Base-by-base conservation (phyloP, 2,329 filamentous ascomycete species). In the Simplicillium aogashimaense region DNA sequence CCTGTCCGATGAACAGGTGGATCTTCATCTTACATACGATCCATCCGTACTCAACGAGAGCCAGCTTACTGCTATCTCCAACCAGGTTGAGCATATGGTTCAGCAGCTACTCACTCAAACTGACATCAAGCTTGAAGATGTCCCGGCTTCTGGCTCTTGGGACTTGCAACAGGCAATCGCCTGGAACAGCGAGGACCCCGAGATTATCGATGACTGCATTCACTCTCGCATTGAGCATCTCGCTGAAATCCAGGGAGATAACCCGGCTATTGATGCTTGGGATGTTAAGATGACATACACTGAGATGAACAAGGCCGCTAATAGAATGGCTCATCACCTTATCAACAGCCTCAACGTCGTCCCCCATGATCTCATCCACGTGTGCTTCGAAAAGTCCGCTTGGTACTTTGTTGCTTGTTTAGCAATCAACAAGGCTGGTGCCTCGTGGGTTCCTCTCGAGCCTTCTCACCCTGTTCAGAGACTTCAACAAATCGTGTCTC, bases 251-350 rank as follows among this genome's bases (percentile, higher is more conserved):
- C 49, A 53, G 4, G 63, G 65, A 0, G 43, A 46, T 9, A 50
- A 54, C 6, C 46, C 50, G 8, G 66, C 66, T n/a, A 55, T 69
- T 29, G 52, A 60, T 35, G 62, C 65, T 1, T 68, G 64, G 64
- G 65, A 69, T 41, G 65, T 65, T 8, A 44, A 50, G 32, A 56
- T 66, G 39, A 64, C 63, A 7, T 69, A 67, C 44, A 38, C 49
- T 32, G 56, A 69, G 34, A 51, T 67, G 1, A 47, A 53, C 33
- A 16, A 36, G 3, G 34, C 44, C 7, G 43, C 47, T 3, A 34
- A 29, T 20, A 38, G 18, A 10, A 37, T 52, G 13, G 48, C 47
- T 12, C 32, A 15, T 3, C 43, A 43, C 15, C 41, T 52, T 11
- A 16, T 33, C 2, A 25, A 25, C 20, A 29, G 9, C 14, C 35